Base-by-base conservation (phyloP, 441 rosid species). In the Aquilaria agallochum region DNA sequence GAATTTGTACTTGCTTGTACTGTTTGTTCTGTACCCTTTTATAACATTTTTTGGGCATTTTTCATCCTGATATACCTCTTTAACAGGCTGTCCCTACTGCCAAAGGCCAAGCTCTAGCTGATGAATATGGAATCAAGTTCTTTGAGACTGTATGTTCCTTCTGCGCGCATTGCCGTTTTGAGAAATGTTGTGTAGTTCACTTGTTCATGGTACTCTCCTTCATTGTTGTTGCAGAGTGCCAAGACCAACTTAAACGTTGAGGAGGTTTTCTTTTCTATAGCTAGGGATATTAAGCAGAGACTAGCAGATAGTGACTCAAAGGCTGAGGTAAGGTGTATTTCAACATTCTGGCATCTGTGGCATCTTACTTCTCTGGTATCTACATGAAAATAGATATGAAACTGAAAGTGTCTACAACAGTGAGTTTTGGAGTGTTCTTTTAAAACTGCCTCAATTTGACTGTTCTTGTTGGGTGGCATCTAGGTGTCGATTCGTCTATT, bases 51-150 rank as follows among this genome's bases (percentile, higher is more conserved):
- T 51, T 42, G 52, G 9, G 9, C 45, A 40, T 6, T 10, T 10
- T 40, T 65, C 33, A 3, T 49, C 48, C 33, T 65, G 56, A 56
- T 42, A 31, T 56, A 40, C 50, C 31, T 50, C 42, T 50, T 56
- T 48, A 56, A 33, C 30, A 65, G 68, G 68, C 68, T 30, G 62
- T 65, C 34, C 68, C 68, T 50, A 65, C 68, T 48, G 50, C 68
- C 13, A 56, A 49, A 50, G 68, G 68, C 40, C 62, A 65, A 65
- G 68, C 68, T 33, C 68, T 65, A 56, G 68, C 68, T 56, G 68
- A 65, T 65, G 68, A 65, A 56, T 50, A 65, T 50, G 56, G 68
- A 42, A 65, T 65, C 68, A 65, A 65, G 49, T 65, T 65, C 68
- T 65, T 65, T 36, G 68, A 65, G 60, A 65, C 62, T 13, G 68